These are phyloP conservation scores for Solanum etuberosum DNA, from an alignment of 257 asterid species.

Conservation along the genomic window DNA sequence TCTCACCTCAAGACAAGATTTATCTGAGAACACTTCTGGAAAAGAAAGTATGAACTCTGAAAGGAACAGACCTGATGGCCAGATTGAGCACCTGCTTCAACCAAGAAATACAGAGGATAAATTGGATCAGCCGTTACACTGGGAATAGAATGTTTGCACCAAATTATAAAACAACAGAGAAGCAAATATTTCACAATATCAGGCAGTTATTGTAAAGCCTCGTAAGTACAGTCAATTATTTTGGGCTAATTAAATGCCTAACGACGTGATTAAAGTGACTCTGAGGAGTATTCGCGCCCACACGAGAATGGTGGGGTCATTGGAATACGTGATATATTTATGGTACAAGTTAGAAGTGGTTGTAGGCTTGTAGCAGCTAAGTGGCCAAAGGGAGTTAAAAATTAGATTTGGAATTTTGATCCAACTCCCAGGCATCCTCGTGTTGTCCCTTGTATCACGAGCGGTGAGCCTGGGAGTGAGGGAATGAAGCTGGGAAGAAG, in stretches of 20 bases:
- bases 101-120: slow-evolving; percentile 3
- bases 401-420: background rate
- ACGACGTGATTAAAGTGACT: background rate
- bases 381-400: background rate
- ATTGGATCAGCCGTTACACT: background rate
- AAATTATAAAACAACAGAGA: background rate
- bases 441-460: background rate
- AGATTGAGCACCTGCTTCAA: slow-evolving; percentile 68
- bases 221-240: background rate
- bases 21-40: slow-evolving; percentile 61
- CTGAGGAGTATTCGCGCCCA: background rate
- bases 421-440: background rate
- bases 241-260: background rate
- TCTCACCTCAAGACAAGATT: slow-evolving; percentile 92
- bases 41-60: slow-evolving; percentile 87
- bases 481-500: background rate
- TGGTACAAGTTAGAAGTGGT: background rate
- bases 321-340: background rate
- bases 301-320: background rate
- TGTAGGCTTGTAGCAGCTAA: background rate
- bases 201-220: background rate
- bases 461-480: background rate
- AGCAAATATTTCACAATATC: background rate
- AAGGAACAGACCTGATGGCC: slow-evolving; percentile 93
- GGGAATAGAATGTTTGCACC: background rate